Conservation (phyloP, 75 land plant genomes). For the Ceratopteris richardii region DNA sequence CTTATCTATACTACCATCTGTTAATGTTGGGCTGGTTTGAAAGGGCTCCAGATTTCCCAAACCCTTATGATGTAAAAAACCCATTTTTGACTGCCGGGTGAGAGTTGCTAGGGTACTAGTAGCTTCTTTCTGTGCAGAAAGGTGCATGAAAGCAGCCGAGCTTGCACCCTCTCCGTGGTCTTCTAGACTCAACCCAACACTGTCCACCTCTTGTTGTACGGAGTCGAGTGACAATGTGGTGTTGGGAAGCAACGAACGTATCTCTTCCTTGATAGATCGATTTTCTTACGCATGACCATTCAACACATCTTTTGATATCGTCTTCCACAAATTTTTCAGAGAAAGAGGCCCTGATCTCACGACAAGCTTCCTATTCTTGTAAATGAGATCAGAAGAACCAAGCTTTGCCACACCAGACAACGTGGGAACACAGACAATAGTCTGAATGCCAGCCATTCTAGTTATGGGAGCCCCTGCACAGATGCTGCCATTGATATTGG, state of each 20-base stretch:
- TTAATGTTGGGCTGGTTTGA: too few species aligned
- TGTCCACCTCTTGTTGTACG: neutral
- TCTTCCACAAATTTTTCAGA: neutral
- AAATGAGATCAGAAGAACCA: conserved; percentile 62
- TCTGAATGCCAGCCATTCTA: conserved; percentile 49
- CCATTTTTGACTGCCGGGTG: too few species aligned
- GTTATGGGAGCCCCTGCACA: conserved; percentile 60
- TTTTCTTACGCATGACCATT: too few species aligned
- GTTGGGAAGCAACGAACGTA: conserved; percentile 20
- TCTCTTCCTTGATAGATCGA: neutral
- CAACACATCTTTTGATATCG: too few species aligned
- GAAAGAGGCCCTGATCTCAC: neutral
- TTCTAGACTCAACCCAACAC: neutral
- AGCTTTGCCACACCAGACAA: conserved; percentile 61
- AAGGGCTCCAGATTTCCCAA: too few species aligned
- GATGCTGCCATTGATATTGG: conserved; percentile 9
- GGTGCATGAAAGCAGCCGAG: too few species aligned
- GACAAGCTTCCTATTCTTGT: conserved; percentile 13
- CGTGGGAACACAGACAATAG: conserved; percentile 57
- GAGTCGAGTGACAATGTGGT: conserved; percentile 17
- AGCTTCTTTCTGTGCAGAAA: too few species aligned
- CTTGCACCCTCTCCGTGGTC: too few species aligned
- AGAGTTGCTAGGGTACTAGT: too few species aligned
- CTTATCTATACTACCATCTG: too few species aligned
- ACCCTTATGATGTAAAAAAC: too few species aligned